These are phyloP conservation scores for Garcia nutans DNA, from an alignment of 345 rosid species.

Conservation along the genomic window DNA sequence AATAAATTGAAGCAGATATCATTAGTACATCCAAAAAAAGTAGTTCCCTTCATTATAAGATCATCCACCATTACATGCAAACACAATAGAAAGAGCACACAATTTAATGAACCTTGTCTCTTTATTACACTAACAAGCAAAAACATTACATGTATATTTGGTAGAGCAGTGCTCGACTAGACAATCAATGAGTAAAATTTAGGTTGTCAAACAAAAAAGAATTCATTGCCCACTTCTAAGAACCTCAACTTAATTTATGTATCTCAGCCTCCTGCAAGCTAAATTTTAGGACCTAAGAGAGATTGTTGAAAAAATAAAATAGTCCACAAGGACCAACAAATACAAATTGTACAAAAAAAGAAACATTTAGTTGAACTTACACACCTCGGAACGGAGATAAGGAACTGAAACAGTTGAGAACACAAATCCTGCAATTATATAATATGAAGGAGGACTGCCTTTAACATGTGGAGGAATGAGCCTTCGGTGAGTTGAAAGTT, in stretches of 20 bases:
- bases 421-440: conserved; percentile 89
- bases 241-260: not conserved
- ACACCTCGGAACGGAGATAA: conserved; percentile 92
- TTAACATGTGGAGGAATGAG: conserved; percentile 81
- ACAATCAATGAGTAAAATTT: not conserved
- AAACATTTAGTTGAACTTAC: not conserved
- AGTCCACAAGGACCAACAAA: not conserved
- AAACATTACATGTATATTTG: not conserved
- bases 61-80: not conserved
- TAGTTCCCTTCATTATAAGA: not conserved
- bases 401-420: conserved; percentile 90
- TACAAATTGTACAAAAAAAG: not conserved
- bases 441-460: conserved; percentile 85
- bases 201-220: not conserved
- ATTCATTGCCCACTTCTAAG: not conserved
- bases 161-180: not conserved
- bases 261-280: not conserved
- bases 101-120: not conserved
- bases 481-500: conserved; percentile 81
- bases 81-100: too few relatives aligned
- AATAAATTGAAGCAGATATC: not conserved
- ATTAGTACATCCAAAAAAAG: not conserved
- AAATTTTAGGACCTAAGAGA: not conserved
- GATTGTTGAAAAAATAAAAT: not conserved
- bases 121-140: not conserved